These are phyloP conservation scores for Saturnispora silvae DNA, from an alignment of 805 yeast species.

Conservation along the genomic window DNA sequence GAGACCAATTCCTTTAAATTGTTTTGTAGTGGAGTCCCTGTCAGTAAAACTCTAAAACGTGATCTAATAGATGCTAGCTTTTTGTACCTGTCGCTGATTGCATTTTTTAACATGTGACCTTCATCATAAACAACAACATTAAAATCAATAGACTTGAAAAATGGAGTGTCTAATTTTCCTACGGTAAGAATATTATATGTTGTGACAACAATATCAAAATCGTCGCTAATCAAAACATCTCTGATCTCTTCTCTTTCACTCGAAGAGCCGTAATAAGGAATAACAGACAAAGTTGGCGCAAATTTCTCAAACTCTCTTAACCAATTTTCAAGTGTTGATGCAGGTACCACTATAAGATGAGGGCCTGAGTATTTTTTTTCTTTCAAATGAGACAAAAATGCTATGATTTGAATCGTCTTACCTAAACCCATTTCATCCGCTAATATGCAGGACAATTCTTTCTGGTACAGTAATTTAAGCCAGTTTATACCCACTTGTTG, in stretches of 20 bases:
- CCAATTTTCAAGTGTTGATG: slow-evolving; percentile 97
- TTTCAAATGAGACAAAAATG: slow-evolving; percentile 80
- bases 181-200: slow-evolving; percentile 91
- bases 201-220: slow-evolving; percentile 84
- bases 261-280: slow-evolving; percentile 89
- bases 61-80: slow-evolving; percentile 81
- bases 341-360: slow-evolving; percentile 89
- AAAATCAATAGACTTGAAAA: slow-evolving; percentile 63
- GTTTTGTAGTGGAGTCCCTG: slow-evolving; percentile 97
- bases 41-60: slow-evolving; percentile 72
- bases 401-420: slow-evolving; percentile 91
- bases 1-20: slow-evolving; percentile 86
- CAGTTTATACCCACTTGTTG: slow-evolving; percentile 98
- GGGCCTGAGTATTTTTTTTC: slow-evolving; percentile 56
- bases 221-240: slow-evolving; percentile 46
- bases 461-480: slow-evolving; percentile 70
- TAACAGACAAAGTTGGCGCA: slow-evolving; percentile 70
- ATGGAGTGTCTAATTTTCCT: slow-evolving; percentile 67
- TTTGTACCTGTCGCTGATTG: slow-evolving; percentile 73
- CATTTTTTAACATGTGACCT: slow-evolving; percentile 94
- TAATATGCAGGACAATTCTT: slow-evolving; percentile 76
- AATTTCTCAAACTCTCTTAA: slow-evolving; percentile 85
- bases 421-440: slow-evolving; percentile 99
- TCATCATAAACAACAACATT: slow-evolving; percentile 92
- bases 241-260: slow-evolving; percentile 78